Percentiles rank a stretch among this genome's conserved stretches.
These are phyloP conservation scores for Caloboletus firmus DNA, from an alignment of 1,284 basidiomycete species.

Conservation along the genomic window DNA sequence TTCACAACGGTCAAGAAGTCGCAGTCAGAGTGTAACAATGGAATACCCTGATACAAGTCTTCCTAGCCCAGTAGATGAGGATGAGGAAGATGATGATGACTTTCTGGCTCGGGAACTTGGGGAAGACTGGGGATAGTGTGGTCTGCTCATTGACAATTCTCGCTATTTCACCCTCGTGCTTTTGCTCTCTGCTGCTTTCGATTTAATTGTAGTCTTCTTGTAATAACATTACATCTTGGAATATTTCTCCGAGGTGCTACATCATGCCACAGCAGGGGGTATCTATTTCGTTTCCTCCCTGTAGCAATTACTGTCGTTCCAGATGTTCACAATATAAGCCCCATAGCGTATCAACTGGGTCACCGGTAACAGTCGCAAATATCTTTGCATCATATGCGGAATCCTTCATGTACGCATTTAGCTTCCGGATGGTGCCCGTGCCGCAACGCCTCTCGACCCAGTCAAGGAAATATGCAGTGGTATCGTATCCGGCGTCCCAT, in stretches of 20 bases:
- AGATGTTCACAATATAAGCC: constrained; percentile 46
- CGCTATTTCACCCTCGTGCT: background rate
- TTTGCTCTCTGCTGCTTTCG: constrained; percentile 21
- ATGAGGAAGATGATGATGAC: constrained; percentile 54
- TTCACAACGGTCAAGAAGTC: constrained; percentile 34
- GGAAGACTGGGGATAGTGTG: constrained; percentile 65
- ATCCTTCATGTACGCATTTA: constrained; percentile 57
- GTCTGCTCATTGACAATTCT: background rate
- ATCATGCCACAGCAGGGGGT: background rate
- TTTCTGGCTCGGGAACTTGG: constrained; percentile 72
- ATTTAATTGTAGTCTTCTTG: constrained; percentile 21
- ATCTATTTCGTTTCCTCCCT: background rate
- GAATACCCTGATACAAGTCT: constrained; percentile 9
- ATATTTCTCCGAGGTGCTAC: background rate
- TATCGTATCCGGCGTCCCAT: constrained; percentile 74
- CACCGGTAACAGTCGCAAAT: constrained; percentile 54
- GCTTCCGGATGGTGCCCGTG: constrained; percentile 49
- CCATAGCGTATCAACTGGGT: constrained; percentile 56
- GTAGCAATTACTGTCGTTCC: constrained; percentile 18
- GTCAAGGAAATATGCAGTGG: constrained; percentile 69
- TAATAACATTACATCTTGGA: constrained; percentile 19
- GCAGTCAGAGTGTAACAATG: constrained; percentile 28
- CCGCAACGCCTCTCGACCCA: constrained; percentile 65
- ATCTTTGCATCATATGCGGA: constrained; percentile 48
- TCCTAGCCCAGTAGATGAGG: constrained; percentile 36